Evolutionary conservation across 169 alveolate genomes (phyloP), one percentile per base, ranked within the genome.

Genomic region (Condylostoma magnum): DNA sequence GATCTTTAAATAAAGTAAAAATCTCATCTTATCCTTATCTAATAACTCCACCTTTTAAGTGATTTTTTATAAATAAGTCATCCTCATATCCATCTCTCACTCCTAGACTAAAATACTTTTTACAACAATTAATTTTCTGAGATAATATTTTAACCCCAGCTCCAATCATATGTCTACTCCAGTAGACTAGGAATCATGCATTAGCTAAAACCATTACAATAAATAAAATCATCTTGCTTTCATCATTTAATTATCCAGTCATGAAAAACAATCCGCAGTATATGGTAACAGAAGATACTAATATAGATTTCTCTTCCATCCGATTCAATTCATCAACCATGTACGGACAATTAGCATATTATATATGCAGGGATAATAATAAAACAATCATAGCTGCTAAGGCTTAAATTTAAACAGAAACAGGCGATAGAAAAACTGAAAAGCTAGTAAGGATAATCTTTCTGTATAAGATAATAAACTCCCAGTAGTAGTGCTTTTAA

Each of bases 181-280:
- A 63, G 37, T 41, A 63, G 25, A 18, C n/a, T 6, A 63, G 58
- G 46, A 63, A 63, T 15, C 37, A 63, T 5, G 25, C 2, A 33
- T 63, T 63, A 4, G 28, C 34, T 4, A 38, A 2, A 0, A 63
- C 22, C 28, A 63, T 63, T 22, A 63, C 37, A 20, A 25, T 20
- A 44, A 63, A 63, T n/a, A 63, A 63, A 22, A 44, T 27, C 0
- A 44, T 20, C 8, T 18, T 20, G 6, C 10, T 30, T 50, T 6
- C 10, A 10, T 50, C 27, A 50, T 22, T 50, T 5, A 65, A 8
- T n/a, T 46, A 80, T 6, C 47, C 41, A 8, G 71, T 43, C 30
- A 77, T 43, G 37, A 22, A 77, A 41, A 56, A 79, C 18, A 79
- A 43, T 33, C 81, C 78, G 20, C 85, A 76, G 55, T 53, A 79